Conservation (phyloP, 177 flowering plant species). For the Vitis hybrid region DNA sequence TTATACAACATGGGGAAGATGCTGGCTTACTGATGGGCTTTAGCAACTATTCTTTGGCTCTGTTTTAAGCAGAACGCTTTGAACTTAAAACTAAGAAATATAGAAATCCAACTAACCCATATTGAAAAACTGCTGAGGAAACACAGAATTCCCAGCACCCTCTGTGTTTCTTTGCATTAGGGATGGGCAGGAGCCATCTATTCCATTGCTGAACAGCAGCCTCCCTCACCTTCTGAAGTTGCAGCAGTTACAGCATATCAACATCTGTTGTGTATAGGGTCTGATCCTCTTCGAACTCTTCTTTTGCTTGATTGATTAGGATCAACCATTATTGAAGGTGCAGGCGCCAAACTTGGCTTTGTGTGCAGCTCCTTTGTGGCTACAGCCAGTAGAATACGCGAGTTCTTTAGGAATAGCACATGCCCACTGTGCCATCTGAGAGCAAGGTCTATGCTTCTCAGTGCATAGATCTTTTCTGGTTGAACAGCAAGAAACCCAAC, state of each 20-base stretch:
- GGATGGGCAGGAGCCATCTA: constrained; percentile 8
- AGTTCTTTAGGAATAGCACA: constrained; percentile 2
- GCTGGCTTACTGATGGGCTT: constrained; percentile 13
- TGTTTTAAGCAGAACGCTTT: constrained; percentile 6
- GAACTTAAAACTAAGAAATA: constrained; percentile 15
- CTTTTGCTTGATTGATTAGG: constrained; percentile 61
- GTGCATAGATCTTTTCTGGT: constrained; percentile 35
- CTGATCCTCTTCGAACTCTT: constrained; percentile 65
- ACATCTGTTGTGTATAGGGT: constrained; percentile 81
- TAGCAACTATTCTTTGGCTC: constrained; percentile 7
- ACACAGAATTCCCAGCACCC: background rate
- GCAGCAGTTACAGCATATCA: constrained; percentile 19
- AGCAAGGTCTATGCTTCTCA: constrained; percentile 37
- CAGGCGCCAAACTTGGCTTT: constrained; percentile 33
- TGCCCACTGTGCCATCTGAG: constrained; percentile 34
- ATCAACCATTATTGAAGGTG: constrained; percentile 41
- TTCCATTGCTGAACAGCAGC: constrained; percentile 1
- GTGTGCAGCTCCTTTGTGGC: constrained; percentile 25
- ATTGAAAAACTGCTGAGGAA: constrained; percentile 12
- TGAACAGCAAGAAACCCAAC: constrained; percentile 34
- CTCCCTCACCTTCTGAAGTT: background rate
- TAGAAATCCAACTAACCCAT: constrained; percentile 16
- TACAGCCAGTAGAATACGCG: constrained; percentile 20
- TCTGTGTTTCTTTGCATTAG: constrained; percentile 5
- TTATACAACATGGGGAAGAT: constrained; percentile 22